phyloP scores from a whole-genome alignment of 2,329 filamentous ascomycete genomes.

The Colletotrichum somersetense region DNA sequence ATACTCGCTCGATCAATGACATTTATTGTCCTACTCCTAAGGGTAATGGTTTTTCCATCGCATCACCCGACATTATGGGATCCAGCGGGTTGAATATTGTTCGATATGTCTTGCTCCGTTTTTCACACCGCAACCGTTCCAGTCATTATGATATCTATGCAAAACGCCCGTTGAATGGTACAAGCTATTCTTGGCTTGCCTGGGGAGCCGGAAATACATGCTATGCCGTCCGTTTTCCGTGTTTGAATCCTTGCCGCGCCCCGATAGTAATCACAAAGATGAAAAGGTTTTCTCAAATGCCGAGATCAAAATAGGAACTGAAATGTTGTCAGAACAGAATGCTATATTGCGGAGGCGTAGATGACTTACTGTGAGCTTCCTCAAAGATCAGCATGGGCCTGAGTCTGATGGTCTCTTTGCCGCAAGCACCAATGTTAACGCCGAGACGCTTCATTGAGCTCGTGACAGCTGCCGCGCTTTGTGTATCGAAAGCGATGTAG shows the following conservation, averaged over 20 bases:
- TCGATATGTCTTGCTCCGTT: background rate
- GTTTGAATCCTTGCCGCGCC: constrained; percentile 9
- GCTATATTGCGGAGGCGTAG: accelerated
- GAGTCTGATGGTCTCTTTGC: constrained; percentile 76
- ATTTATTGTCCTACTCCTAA: background rate
- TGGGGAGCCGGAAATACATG: constrained; percentile 9
- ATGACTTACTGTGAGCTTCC: constrained; percentile 68
- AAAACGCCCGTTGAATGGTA: background rate
- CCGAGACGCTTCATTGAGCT: constrained; percentile 78
- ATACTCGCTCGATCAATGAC: too few species aligned
- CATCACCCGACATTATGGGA: background rate
- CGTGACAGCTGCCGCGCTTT: constrained; percentile 76
- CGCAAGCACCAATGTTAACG: constrained; percentile 83
- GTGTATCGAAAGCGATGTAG: constrained; percentile 85
- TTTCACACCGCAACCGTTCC: background rate
- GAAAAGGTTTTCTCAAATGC: constrained; percentile 80
- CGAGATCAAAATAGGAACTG: constrained; percentile 74
- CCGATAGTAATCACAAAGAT: constrained; percentile 45
- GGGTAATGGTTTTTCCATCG: background rate
- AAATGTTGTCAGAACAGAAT: background rate
- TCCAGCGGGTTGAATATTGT: background rate
- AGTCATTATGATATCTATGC: constrained; percentile 36
- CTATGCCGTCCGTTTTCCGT: constrained; percentile 23
- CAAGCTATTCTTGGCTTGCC: background rate
- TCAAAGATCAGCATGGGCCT: constrained; percentile 88